Evolutionary conservation across 2,329 filamentous ascomycete species (phyloP).

Genomic region (Alternaria sp.): DNA sequence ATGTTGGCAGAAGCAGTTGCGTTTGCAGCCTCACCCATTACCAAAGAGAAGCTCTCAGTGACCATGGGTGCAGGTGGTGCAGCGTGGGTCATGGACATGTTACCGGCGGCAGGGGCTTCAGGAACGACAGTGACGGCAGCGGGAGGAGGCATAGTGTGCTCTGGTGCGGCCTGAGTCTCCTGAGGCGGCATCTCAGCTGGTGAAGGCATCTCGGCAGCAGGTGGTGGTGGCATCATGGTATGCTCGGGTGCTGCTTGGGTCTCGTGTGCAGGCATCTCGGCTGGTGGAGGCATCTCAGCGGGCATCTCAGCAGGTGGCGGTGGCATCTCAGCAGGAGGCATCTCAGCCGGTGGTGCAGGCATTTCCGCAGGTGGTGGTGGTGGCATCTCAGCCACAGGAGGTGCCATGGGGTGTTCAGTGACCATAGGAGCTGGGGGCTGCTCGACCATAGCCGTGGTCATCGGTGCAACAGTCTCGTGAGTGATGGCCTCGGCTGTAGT

Average conservation of each 20-base stretch:
- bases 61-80: conserved; percentile 13
- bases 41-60: conserved; percentile 15
- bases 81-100: not conserved
- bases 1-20: not conserved
- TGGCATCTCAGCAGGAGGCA: not conserved
- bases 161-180: not conserved
- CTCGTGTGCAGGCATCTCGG: not conserved
- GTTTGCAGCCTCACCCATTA: conserved; percentile 7
- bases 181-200: conserved; percentile 2
- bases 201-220: not conserved
- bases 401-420: not conserved
- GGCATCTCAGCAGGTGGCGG: conserved; percentile 1
- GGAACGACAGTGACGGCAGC: not conserved
- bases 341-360: not conserved
- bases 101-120: not conserved
- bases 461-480: conserved; percentile 6
- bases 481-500: conserved; percentile 9
- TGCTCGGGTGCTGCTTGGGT: not conserved
- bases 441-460: not conserved
- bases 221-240: not conserved
- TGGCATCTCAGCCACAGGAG: not conserved
- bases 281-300: not conserved
- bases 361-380: not conserved
- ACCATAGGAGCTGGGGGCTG: not conserved
- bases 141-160: conserved; percentile 4